Percentiles rank a stretch among this genome's conserved stretches.
Conservation (phyloP, 208 protist species). For the Herpetomonas tarakana region DNA sequence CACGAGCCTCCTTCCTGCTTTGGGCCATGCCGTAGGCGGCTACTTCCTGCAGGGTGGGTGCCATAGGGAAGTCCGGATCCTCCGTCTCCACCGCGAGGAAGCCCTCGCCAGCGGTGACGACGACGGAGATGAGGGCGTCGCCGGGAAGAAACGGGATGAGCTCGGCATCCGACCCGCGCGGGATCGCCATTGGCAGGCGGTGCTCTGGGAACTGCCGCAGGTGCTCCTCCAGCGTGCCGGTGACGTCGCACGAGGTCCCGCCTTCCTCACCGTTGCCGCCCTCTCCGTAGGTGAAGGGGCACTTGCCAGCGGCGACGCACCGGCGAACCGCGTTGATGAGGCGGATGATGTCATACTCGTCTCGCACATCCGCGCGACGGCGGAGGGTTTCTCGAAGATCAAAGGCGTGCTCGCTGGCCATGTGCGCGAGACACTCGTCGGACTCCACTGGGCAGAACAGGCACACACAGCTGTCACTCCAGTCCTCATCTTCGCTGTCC, state of each 20-base stretch:
- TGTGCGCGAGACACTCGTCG: conserved; percentile 46
- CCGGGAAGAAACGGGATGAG: conserved; percentile 59
- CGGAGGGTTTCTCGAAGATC: conserved; percentile 41
- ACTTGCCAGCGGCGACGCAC: conserved; percentile 24
- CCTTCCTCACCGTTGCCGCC: conserved; percentile 17
- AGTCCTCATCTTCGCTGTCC: conserved; percentile 50
- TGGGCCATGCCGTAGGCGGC: neutral
- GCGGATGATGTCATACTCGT: conserved; percentile 80
- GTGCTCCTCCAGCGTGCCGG: conserved; percentile 40
- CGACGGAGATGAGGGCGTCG: conserved; percentile 71
- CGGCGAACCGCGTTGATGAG: conserved; percentile 68
- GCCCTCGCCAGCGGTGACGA: conserved; percentile 47
- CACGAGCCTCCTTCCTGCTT: conserved; percentile 3
- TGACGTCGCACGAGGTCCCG: conserved; percentile 7
- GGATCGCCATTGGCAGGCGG: conserved; percentile 40
- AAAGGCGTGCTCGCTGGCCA: conserved; percentile 45
- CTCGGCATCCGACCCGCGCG: conserved; percentile 29
- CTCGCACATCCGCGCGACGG: conserved; percentile 33
- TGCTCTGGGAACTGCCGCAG: conserved; percentile 29
- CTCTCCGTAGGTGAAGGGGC: conserved; percentile 25
- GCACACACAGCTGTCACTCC: conserved; percentile 48
- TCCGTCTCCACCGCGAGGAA: conserved; percentile 34
- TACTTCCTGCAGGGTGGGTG: conserved; percentile 48
- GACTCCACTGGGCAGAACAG: conserved; percentile 54
- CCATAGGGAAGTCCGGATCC: conserved; percentile 80